Base-by-base conservation (phyloP, 2,329 filamentous ascomycete genomes). In the Pleomassaria siparia region DNA sequence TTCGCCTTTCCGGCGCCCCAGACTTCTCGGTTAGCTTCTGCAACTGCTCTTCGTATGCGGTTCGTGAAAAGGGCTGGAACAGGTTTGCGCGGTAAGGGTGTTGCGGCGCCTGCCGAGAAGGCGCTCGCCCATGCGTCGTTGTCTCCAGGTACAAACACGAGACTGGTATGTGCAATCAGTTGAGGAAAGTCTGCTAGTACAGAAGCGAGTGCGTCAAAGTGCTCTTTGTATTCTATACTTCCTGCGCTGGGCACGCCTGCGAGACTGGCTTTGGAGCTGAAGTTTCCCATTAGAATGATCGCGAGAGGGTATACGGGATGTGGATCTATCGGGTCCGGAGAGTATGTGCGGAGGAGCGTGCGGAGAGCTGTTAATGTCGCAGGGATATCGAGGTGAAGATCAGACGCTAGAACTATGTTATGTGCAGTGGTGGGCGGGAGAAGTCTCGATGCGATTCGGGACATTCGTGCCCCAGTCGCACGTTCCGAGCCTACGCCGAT, bases 121-220 rank as follows among this genome's bases (percentile, higher is more conserved):
- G 91, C 82, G 0, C 90, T 95, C 4, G 87, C 83, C 94, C 94
- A 99, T n/a, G 89, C 91, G 68, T 99, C 94, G 67, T 96, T 95
- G 72, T 97, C 92, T 24, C 94, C 94, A 0, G 94, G 94, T 0
- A 97, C 88, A 64, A 99, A 96, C 25, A 96, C 78, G 67, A 97
- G 96, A 0, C 88, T 92, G 4, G 88, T 86, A 21, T 82, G 81
- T 47, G 87, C 86, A 35, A 97, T 80, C 12, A 99, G 80, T 1
- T 81, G 79, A 2, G 90, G 89, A 63, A 90, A 97, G 57, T 97
- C 91, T 7, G 88, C 80, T 5, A 99, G 79, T 1, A 89, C 80
- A 2, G 86, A 84, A 2, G 94, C 92, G 11, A 99, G 80, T 8
- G 85, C 83, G 72, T 99, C 91, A 69, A 97, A 96, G 67, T 88